Conservation (phyloP, 2,329 filamentous ascomycete genomes). For the Coleophoma cylindrospora region DNA sequence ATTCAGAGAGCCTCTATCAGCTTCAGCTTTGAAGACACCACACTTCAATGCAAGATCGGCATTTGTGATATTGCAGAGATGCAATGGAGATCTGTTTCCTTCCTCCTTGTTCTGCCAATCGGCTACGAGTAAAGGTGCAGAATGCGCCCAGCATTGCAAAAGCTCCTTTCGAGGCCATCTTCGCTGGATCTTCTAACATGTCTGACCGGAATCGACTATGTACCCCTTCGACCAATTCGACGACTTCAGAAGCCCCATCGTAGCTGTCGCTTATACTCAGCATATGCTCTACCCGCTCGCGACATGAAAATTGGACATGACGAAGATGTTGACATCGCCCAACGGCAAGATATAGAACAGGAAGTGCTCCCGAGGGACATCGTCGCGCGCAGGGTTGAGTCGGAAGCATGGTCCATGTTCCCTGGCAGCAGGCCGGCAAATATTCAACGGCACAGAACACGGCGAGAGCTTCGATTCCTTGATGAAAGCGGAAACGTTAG, state of each 20-base stretch:
- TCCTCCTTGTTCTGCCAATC: slow-evolving; percentile 5
- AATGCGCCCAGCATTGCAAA: slow-evolving; percentile 23
- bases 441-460: not conserved
- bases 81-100: slow-evolving; percentile 13
- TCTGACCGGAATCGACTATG: slow-evolving; percentile 6
- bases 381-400: too few relatives aligned
- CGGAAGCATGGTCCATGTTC: too few relatives aligned
- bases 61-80: slow-evolving; percentile 7
- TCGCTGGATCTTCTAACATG: slow-evolving; percentile 19
- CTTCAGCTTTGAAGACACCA: not conserved
- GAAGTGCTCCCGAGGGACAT: too few relatives aligned
- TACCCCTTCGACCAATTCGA: not conserved
- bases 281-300: not conserved
- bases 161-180: slow-evolving; percentile 23
- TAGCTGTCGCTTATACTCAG: not conserved
- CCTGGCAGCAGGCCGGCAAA: not conserved
- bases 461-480: not conserved
- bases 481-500: not conserved
- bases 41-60: not conserved
- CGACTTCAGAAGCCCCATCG: not conserved
- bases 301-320: not conserved
- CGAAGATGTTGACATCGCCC: not conserved
- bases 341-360: too few relatives aligned
- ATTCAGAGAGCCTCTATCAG: too few relatives aligned
- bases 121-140: slow-evolving; percentile 6